These are phyloP conservation scores for Didymella arachidicola DNA, from an alignment of 2,329 filamentous ascomycete genomes.

Conservation along the genomic window DNA sequence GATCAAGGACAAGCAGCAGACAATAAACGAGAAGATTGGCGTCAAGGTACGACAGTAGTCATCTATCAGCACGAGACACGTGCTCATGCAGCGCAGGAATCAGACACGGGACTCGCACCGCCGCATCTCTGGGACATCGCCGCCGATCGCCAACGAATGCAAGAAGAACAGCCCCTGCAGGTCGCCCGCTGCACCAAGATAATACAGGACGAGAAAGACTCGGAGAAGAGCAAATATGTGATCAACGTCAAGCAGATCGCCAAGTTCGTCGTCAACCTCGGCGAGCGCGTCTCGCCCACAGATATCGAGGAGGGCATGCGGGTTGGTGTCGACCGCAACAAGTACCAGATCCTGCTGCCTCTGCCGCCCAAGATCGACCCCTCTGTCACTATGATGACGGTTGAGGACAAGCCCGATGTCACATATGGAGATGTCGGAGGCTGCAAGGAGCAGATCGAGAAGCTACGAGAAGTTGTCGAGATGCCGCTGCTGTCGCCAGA, in stretches of 20 bases:
- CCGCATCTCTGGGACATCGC: constrained; percentile 99
- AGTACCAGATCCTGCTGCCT: constrained; percentile 98
- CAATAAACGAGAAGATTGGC: constrained; percentile 98
- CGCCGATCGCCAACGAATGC: constrained; percentile 97
- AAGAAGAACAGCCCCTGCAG: constrained; percentile 96
- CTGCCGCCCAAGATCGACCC: constrained; percentile 98
- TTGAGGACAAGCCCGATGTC: constrained; percentile 99
- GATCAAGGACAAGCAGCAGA: constrained; percentile 98
- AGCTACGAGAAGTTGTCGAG: constrained; percentile 96
- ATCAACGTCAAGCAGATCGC: constrained; percentile 99
- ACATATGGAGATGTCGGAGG: constrained; percentile 98
- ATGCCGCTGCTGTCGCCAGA: constrained; percentile 97
- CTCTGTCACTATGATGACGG: constrained; percentile 99
- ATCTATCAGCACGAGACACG: neutral
- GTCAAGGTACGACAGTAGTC: constrained; percentile 30
- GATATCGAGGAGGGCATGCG: constrained; percentile 99
- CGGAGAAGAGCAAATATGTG: constrained; percentile 99
- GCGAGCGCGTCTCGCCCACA: constrained; percentile 94
- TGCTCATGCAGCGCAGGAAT: constrained; percentile 70
- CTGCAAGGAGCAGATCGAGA: constrained; percentile 99
- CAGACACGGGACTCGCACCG: constrained; percentile 95
- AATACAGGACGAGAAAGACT: constrained; percentile 93
- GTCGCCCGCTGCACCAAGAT: constrained; percentile 99
- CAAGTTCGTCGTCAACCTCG: constrained; percentile 98
- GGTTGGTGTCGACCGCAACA: constrained; percentile 96